Evolutionary conservation across 2,329 filamentous ascomycete genomes (phyloP), one percentile per base, ranked within the genome.

Genomic region (Trichoderma atrobrunneum): DNA sequence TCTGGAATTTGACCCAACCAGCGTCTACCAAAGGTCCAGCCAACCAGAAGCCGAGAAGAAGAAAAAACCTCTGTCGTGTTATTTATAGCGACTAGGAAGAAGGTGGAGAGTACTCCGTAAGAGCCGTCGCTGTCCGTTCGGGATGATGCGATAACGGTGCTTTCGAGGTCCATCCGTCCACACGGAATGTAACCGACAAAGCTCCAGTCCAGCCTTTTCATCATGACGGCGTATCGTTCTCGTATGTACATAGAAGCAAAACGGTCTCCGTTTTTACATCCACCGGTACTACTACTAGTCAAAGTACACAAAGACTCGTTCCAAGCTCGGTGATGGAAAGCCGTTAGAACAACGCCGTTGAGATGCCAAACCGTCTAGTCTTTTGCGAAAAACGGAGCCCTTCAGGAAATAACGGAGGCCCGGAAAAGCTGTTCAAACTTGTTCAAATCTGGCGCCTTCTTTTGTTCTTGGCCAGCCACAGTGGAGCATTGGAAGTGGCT

Each of bases 71-170:
- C 2, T 24, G 48, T 54, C 48, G 48, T 51, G 48, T 54, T 71
- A 56, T 71, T 71, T 57, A 64, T 70, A 70, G 68, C 66, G 18
- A 57, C 65, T 68, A 36, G 8, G 10, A 39, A 39, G 16, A 30
- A 39, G 36, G 36, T 39, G 36, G 36, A 48, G 18, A 21, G 43
- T 11, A 21, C 39, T 43, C 39, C 39, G 39, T n/a, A n/a, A 39
- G 36, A 39, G 36, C 36, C 36, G 36, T 39, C 36, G 36, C 36
- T 39, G 36, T 63, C 68, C 24, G 48, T 64, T 71, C 61, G 54
- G 56, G 54, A 43, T 36, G 56, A 32, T 60, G 51, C 43, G 43
- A 54, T 54, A 51, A 69, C 32, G 65, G 65, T 30, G 61, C 26
- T 32, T 21, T 60, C 14, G 57, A 34, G 4, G 43, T 18, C 7